A percentile compares a stretch with the other conserved stretches of the same genome.
These are phyloP conservation scores for Diutina sp. DNA, from an alignment of 1,139 yeast genomes.

Conservation along the genomic window DNA sequence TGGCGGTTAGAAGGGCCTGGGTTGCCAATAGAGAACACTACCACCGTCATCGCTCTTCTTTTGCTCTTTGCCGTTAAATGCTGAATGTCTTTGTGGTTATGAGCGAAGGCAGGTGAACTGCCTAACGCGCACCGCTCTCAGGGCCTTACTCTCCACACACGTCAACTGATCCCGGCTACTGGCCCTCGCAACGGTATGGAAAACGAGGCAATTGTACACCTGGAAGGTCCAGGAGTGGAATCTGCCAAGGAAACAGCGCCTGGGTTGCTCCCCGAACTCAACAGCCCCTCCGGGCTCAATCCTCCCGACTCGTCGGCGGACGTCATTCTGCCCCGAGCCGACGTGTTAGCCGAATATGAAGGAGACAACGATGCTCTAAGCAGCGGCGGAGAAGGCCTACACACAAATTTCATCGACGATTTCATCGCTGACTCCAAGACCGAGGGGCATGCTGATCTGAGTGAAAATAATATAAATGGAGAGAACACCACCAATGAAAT, in stretches of 20 bases:
- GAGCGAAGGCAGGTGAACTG: neutral
- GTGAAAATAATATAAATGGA: neutral
- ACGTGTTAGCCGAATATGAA: neutral
- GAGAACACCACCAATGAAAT: neutral
- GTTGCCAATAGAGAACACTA: slow-evolving; percentile 29
- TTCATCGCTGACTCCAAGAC: neutral
- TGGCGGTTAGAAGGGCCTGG: slow-evolving; percentile 29
- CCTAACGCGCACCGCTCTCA: neutral
- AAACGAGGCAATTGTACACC: neutral
- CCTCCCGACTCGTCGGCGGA: neutral
- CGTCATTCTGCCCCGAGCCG: neutral
- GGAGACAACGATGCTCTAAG: neutral
- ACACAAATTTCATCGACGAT: neutral
- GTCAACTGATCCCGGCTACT: neutral
- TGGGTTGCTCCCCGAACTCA: neutral
- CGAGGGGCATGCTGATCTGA: neutral
- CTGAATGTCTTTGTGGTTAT: neutral
- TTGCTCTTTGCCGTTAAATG: neutral
- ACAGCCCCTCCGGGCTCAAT: neutral
- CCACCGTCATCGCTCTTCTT: slow-evolving; percentile 5
- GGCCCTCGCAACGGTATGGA: neutral
- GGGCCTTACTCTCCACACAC: neutral
- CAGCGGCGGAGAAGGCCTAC: neutral
- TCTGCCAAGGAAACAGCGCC: neutral
- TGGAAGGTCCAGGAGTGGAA: neutral